Evolutionary conservation across 257 asterid species (phyloP).

Genomic region (Solanum paucissectum): DNA sequence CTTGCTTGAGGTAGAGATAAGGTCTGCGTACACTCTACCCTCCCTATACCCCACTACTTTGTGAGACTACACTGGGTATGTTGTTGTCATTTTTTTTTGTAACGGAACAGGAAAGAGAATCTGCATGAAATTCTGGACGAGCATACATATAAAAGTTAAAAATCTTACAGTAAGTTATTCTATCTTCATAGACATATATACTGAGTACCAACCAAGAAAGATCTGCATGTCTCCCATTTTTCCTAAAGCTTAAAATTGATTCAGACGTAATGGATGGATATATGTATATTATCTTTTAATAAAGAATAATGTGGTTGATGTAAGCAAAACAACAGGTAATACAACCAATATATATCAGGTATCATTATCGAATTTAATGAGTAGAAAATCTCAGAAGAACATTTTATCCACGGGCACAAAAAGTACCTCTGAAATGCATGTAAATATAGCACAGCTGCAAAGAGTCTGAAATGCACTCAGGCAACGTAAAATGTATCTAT

Average conservation of each 20-base stretch:
- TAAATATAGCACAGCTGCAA: conserved; percentile 47
- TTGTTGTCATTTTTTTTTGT: not conserved
- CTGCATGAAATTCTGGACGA: not conserved
- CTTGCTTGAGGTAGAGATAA: not conserved
- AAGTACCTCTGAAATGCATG: conserved; percentile 85
- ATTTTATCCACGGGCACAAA: not conserved
- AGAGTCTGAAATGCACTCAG: conserved; percentile 52
- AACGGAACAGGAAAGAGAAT: not conserved
- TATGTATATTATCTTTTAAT: not conserved
- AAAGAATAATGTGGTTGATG: not conserved
- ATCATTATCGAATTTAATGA: not conserved
- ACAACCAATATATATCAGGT: not conserved
- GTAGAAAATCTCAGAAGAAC: not conserved
- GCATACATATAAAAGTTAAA: not conserved
- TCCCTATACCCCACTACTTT: not conserved
- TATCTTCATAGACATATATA: not conserved
- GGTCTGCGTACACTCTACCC: not conserved
- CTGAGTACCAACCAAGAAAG: not conserved
- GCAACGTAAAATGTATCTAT: conserved; percentile 78
- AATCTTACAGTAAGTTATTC: not conserved
- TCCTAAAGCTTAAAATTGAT: not conserved
- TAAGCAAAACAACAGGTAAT: not conserved
- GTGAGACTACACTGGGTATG: not conserved
- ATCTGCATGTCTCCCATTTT: not conserved
- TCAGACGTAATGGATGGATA: not conserved